Evolutionary conservation across 805 yeast genomes (phyloP), one percentile per base, ranked within the genome.

Genomic region (Kodamaea neixiangensis): DNA sequence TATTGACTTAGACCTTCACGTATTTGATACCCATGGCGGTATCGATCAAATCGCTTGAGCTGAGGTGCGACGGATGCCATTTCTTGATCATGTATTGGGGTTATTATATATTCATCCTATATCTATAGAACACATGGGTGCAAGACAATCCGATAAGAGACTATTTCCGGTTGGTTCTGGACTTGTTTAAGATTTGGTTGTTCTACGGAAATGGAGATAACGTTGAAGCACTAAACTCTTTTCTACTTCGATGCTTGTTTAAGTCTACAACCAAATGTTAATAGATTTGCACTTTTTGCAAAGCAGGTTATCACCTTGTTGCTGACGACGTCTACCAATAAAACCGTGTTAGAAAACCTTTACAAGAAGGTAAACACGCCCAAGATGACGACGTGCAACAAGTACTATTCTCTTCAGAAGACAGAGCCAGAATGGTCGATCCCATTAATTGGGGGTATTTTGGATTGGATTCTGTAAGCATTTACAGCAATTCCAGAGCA

Each of bases 81-180:
- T 55, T 53, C 19, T 46, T 55, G 29, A 38, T 55, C 29, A 55
- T 52, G 49, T 55, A 55, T 40, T 55, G 58, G 58, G 10, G 49
- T 18, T 55, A 55, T 47, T 55, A 48, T 39, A 33, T 48, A 14
- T 48, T 44, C 1, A 14, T 50, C 7, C 46, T 31, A 15, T 43
- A 22, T 19, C 14, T 48, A 5, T 20, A 21, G 37, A 9, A 18
- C 18, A 14, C 18, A 17, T 48, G 43, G 34, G 37, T 34, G 3
- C 44, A 11, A 10, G 37, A 39, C 22, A 14, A 25, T 7, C 34
- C 29, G 5, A 4, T 25, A 10, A 25, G 15, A 9, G 29, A 7
- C n/a, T 10, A 15, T 10, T 19, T 38, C 11, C 15, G 41, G 3
- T 11, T 41, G n/a, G 37, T 31, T 33, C 5, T 40, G 6, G 42